Conservation (phyloP, 805 yeast genomes). For the Yarrowia sp. region DNA sequence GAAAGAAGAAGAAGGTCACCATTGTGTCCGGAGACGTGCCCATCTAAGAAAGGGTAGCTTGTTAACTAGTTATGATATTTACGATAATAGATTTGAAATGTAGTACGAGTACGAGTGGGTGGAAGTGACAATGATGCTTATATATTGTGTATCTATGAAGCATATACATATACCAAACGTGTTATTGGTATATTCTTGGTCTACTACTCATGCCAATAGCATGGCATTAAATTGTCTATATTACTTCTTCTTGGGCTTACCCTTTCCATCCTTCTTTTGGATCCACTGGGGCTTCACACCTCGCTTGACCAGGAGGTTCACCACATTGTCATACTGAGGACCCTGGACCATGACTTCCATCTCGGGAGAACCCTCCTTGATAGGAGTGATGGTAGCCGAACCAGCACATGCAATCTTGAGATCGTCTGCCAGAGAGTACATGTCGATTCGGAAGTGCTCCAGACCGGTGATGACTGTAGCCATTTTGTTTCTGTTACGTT, state of each 20-base stretch:
- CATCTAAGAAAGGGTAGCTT: neutral
- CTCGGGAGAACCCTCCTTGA: slow-evolving; percentile 59
- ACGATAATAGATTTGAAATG: neutral
- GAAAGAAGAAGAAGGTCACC: slow-evolving; percentile 5
- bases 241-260: slow-evolving; percentile 29
- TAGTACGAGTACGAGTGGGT: neutral
- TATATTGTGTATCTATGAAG: too few species aligned
- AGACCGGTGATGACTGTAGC: slow-evolving; percentile 76
- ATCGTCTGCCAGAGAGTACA: slow-evolving; percentile 69
- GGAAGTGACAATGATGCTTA: too few species aligned
- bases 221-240: too few species aligned
- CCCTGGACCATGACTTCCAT: slow-evolving; percentile 89
- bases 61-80: slow-evolving; percentile 1
- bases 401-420: slow-evolving; percentile 86
- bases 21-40: slow-evolving; percentile 13
- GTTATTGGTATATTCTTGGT: too few species aligned
- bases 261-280: slow-evolving; percentile 47
- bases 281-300: slow-evolving; percentile 76
- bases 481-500: slow-evolving; percentile 80
- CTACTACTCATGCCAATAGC: too few species aligned
- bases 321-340: slow-evolving; percentile 71
- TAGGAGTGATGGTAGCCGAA: slow-evolving; percentile 65
- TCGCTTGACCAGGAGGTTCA: slow-evolving; percentile 62
- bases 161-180: too few species aligned
- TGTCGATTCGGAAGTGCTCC: slow-evolving; percentile 70